A percentile compares a stretch with the other conserved stretches of the same genome.
Conservation (phyloP, 2,329 filamentous ascomycete species). For the Rhexocercosporidium sp. region DNA sequence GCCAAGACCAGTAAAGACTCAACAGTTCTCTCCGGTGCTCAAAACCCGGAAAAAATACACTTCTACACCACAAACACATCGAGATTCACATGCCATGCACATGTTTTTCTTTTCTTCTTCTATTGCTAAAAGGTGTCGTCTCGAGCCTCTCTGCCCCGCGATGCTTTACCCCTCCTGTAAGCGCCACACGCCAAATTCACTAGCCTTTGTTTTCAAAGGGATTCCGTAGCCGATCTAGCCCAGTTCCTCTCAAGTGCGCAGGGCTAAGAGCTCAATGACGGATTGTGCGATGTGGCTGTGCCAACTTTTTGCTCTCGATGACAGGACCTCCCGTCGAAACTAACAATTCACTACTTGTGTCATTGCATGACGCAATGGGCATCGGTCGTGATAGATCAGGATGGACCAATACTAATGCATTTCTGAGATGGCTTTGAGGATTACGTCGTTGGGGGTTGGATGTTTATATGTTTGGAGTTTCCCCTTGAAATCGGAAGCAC, state of each 20-base stretch:
- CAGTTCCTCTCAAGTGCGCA: neutral
- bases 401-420: conserved; percentile 7
- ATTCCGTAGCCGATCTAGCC: neutral
- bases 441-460: neutral
- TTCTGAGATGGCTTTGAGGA: neutral
- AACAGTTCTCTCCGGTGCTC: too few relatives aligned
- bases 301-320: neutral
- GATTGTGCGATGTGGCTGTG: conserved; percentile 10
- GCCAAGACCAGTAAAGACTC: too few relatives aligned
- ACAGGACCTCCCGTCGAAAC: neutral
- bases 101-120: neutral
- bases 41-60: too few relatives aligned
- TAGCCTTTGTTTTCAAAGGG: neutral
- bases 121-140: too few relatives aligned
- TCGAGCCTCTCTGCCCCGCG: neutral
- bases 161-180: neutral
- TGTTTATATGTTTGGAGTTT: neutral
- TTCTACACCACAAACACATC: too few relatives aligned
- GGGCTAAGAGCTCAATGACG: conserved; percentile 4
- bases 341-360: neutral
- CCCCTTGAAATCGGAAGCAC: neutral
- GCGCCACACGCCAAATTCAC: neutral
- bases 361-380: conserved; percentile 6
- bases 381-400: neutral
- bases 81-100: neutral